phyloP scores from a whole-genome alignment of 495 filamentous ascomycete genomes.

The Extremus antarcticus region DNA sequence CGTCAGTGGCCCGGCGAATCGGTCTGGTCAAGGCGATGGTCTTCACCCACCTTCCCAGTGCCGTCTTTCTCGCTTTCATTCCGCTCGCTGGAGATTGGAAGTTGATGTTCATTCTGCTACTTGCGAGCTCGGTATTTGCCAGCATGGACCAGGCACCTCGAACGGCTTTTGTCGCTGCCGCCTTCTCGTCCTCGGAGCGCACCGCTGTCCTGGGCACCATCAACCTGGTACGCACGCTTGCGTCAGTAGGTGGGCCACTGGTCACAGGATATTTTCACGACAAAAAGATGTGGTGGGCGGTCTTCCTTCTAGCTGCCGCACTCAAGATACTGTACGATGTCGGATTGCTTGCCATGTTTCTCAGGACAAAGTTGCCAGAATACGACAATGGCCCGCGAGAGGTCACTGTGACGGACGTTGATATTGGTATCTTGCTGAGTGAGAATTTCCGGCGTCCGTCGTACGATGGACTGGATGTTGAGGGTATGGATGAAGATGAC shows the following conservation, averaged over 20 bases:
- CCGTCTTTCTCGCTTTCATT: constrained; percentile 59
- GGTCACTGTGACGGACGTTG: constrained; percentile 6
- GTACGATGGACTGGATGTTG: background rate
- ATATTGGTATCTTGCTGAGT: constrained; percentile 10
- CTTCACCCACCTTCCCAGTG: constrained; percentile 67
- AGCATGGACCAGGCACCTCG: constrained; percentile 76
- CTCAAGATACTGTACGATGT: constrained; percentile 64
- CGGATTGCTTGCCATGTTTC: constrained; percentile 58
- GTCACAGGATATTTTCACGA: constrained; percentile 57
- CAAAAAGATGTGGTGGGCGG: constrained; percentile 51
- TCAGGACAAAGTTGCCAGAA: constrained; percentile 17
- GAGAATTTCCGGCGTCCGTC: background rate
- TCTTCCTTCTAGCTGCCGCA: constrained; percentile 58
- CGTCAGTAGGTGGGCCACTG: constrained; percentile 43
- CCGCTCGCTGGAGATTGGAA: constrained; percentile 47
- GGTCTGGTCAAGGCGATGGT: constrained; percentile 80
- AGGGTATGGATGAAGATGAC: background rate
- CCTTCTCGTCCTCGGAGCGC: constrained; percentile 57
- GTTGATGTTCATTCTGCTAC: constrained; percentile 51
- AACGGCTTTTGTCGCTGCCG: constrained; percentile 63
- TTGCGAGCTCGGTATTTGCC: constrained; percentile 48
- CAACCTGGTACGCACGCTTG: constrained; percentile 25
- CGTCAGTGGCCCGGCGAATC: constrained; percentile 61
- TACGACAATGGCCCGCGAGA: background rate
- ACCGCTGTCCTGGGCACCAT: constrained; percentile 46